Percentiles rank a stretch among this genome's conserved stretches.
phyloP scores from a whole-genome alignment of 495 filamentous ascomycete genomes.

The Penicillium paxilli region DNA sequence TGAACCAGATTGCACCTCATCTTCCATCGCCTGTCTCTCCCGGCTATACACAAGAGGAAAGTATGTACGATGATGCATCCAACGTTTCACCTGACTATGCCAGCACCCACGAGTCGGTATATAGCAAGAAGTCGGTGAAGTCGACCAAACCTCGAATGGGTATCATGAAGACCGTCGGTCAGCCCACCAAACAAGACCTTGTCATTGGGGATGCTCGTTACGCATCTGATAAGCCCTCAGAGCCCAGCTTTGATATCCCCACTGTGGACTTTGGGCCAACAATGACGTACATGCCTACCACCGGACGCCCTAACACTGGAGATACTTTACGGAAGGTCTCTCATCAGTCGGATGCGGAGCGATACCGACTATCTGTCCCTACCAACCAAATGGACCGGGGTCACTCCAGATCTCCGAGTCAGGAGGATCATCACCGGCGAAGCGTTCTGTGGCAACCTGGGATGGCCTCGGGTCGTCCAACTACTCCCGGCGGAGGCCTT shows the following conservation, averaged over 20 bases:
- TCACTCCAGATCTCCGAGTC: conserved; percentile 40
- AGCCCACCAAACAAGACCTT: conserved; percentile 47
- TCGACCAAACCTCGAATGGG: conserved; percentile 78
- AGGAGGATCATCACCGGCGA: conserved; percentile 50
- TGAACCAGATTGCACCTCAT: conserved; percentile 50
- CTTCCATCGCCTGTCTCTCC: conserved; percentile 34
- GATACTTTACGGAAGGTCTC: conserved; percentile 38
- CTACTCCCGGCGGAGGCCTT: conserved; percentile 45
- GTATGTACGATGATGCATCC: conserved; percentile 52
- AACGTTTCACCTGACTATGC: conserved; percentile 62
- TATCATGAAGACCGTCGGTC: conserved; percentile 78
- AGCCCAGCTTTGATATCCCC: conserved; percentile 60
- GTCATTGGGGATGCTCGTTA: conserved; percentile 65
- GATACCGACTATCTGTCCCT: conserved; percentile 30
- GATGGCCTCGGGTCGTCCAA: conserved; percentile 47
- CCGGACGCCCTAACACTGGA: conserved; percentile 39
- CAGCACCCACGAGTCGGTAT: conserved; percentile 65
- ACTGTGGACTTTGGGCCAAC: conserved; percentile 87
- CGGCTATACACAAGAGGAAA: conserved; percentile 40
- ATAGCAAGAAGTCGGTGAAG: conserved; percentile 56
- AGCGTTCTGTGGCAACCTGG: conserved; percentile 82
- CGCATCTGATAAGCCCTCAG: conserved; percentile 30
- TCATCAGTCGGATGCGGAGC: conserved; percentile 36
- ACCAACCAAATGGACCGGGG: conserved; percentile 30
- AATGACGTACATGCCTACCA: conserved; percentile 58